Evolutionary conservation across 2,329 filamentous ascomycete species (phyloP), one percentile per base, ranked within the genome.

Genomic region (Trichoderma pleuroti): DNA sequence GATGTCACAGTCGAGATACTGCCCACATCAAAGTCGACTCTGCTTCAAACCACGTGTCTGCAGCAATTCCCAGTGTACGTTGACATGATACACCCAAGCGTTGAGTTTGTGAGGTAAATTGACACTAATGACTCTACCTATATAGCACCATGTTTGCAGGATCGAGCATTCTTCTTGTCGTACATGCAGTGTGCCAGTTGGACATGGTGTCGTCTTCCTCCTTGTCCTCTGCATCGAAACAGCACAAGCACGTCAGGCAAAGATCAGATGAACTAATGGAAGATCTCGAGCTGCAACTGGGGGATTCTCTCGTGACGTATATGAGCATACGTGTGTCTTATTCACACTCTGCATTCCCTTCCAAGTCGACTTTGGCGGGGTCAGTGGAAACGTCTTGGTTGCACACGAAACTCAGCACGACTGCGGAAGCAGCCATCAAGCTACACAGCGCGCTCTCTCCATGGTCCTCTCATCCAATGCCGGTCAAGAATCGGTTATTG

Each of bases 241-340:
- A 60, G 10, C 42, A 56, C 18, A 67, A 71, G 10, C 78, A 82
- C 66, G 36, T 75, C 10, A 79, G 79, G 36, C 80, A 83, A 60
- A 83, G 80, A 49, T 85, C 88, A 0, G 86, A 90, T 14, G 82
- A 86, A 52, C 79, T 90, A 36, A 87, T 91, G 18, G 83, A 86
- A 28, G 86, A 90, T 70, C 80, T 91, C 12, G 87, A 90, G 74
- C 79, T 81, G 34, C 84, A 89, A 69, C 83, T 91, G 3, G 87
- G 87, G 34, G 81, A 82, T 66, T 80, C 80, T 4, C 77, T 77
- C 24, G 82, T 81, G 18, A 81, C 84, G 39, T 90, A 87, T 73
- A 78, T 90, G 63, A 82, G 82, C 4, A 80, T 90, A 18, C 80
- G 81, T 24, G 74, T 90, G 9, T 84, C 80, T 8, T 91, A 90